Conservation (phyloP, 495 filamentous ascomycete species). For the Glonium stellatum region DNA sequence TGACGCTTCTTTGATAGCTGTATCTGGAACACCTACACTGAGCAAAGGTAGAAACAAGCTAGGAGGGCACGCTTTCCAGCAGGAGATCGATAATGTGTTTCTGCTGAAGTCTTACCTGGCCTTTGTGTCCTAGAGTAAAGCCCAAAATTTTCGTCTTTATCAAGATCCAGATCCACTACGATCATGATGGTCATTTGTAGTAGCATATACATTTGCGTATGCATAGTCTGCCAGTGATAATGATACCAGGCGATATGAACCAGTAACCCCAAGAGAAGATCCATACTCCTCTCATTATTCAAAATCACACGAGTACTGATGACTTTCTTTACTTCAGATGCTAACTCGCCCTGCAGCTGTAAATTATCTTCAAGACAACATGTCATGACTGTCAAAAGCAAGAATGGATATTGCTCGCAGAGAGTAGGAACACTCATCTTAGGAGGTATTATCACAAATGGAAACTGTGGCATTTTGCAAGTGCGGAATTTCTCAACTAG, state of each 20-base stretch:
- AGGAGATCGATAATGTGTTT: neutral
- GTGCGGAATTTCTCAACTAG: neutral
- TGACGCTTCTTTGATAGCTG: neutral
- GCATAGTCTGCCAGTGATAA: slow-evolving; percentile 1
- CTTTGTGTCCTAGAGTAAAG: neutral
- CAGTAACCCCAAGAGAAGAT: neutral
- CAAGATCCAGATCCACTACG: neutral
- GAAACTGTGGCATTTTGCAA: slow-evolving; percentile 1
- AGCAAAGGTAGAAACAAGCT: neutral
- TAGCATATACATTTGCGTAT: neutral
- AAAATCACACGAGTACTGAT: neutral
- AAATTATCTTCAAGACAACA: neutral
- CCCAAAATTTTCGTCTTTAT: neutral
- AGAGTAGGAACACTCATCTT: neutral
- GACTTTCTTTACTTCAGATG: neutral
- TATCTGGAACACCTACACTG: neutral
- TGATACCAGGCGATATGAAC: slow-evolving; percentile 1
- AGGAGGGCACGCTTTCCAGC: neutral
- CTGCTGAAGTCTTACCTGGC: neutral
- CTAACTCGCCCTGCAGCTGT: neutral
- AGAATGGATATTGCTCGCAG: neutral
- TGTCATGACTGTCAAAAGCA: neutral
- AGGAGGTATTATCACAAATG: neutral
- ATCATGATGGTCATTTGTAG: slow-evolving; percentile 1
- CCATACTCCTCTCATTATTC: slow-evolving; percentile 1